phyloP scores from a whole-genome alignment of 768 basidiomycete genomes.

The Suillus fuscotomentosus region DNA sequence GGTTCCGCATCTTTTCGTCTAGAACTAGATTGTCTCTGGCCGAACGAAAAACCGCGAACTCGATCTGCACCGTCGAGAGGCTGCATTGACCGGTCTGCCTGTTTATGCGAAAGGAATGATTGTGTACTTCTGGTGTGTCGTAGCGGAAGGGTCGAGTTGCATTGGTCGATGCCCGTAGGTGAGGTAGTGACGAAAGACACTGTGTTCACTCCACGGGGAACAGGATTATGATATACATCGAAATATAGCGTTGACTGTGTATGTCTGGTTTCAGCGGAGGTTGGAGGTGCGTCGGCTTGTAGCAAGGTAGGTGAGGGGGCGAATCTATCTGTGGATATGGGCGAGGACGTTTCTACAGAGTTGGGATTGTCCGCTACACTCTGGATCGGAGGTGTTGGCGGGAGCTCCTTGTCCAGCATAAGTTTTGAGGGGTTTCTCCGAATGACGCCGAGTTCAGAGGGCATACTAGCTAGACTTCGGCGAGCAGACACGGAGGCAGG shows the following conservation, averaged over 20 bases:
- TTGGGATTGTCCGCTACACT: neutral
- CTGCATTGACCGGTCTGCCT: neutral
- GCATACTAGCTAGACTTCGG: conserved; percentile 25
- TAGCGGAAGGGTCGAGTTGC: conserved; percentile 22
- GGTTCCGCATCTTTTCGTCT: conserved; percentile 48
- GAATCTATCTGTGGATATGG: neutral
- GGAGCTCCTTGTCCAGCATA: conserved; percentile 46
- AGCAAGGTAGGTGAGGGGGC: neutral
- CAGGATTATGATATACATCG: conserved; percentile 53
- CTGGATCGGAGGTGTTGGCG: conserved; percentile 41
- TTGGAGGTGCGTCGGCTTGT: conserved; percentile 5
- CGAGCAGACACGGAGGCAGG: conserved; percentile 30
- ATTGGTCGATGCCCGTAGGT: conserved; percentile 8
- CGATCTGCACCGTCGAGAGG: conserved; percentile 4
- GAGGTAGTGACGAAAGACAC: conserved; percentile 41
- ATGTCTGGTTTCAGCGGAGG: conserved; percentile 28
- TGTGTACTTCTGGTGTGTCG: conserved; percentile 57
- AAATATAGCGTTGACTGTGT: conserved; percentile 59
- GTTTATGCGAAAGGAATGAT: conserved; percentile 15
- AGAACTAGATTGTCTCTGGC: conserved; percentile 37
- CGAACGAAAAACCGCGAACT: conserved; percentile 57
- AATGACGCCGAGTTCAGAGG: conserved; percentile 23
- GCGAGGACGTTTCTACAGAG: neutral
- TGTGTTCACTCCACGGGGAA: conserved; percentile 47
- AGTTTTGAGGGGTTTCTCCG: conserved; percentile 15